Evolutionary conservation across 2,329 filamentous ascomycete genomes (phyloP), one percentile per base, ranked within the genome.

Genomic region (Fragosphaeria purpurea): DNA sequence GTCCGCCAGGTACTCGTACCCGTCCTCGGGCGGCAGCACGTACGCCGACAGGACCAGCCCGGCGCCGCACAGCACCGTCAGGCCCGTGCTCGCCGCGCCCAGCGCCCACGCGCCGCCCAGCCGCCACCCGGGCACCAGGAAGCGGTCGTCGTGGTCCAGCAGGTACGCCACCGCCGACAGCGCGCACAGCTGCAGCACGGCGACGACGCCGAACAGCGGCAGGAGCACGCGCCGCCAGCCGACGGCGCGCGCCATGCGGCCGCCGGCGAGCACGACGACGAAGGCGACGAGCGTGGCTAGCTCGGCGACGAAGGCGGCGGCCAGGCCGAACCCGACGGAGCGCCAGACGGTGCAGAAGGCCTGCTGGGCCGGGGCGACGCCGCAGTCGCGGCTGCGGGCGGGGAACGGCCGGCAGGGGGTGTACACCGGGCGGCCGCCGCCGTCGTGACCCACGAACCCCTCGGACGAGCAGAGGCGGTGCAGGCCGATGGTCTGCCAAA

Each of bases 271-370:
- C 44, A 95, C 80, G 46, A 94, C 79, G 34, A 83, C 62, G 66
- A 91, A 95, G 13, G 83, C 80, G 33, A 95, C 82, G n/a, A 95
- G 68, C 6, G 82, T 82, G 50, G 85, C 88, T 41, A 93, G 77
- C 66, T 95, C 84, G 40, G 93, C 65, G n/a, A 95, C 82, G 39
- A 88, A 79, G 7, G 86, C 79, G 59, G 96, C 86, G 48, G 83
- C 86, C 71, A 95, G 88, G 56, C 95, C 69, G 68, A 96, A 97
- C 31, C 87, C 89, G 38, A 88, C 82, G 32, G 82, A 88, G 53
- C 86, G 79, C 91, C 91, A 98, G 76, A 94, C 85, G 60, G 82
- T 85, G 73, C 93, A 97, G 69, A 97, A 96, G 61, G 82, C 80
- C 34, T 48, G 52, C 48, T 53, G 45, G 47, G 80, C 76, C 58